Base-by-base conservation (phyloP, 2,329 filamentous ascomycete genomes). In the Curvularia verruculosa region DNA sequence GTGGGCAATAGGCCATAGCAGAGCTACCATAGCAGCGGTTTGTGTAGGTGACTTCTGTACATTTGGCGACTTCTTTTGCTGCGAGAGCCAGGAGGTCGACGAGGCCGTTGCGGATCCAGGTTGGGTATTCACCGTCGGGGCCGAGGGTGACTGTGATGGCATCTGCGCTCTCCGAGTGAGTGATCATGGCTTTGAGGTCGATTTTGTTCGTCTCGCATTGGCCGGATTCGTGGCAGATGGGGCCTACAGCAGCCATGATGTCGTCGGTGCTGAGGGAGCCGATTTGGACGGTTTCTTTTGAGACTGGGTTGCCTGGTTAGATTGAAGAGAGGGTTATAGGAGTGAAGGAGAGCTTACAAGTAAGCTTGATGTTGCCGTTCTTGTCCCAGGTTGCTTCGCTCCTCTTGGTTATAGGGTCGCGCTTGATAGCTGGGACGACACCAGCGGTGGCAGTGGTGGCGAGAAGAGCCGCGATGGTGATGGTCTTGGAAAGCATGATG, bases 261-360 rank as follows among this genome's bases (percentile, higher is more conserved):
- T 49, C 49, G 26, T 65, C 58, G 52, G 58, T 52, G 19, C 39
- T 54, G 29, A 63, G 43, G 44, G 37, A 43, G 43, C 60, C 37
- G 37, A 65, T 50, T 24, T 54, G 53, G 18, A 63, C 52, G 29
- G 56, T 60, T 45, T 60, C 76, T 80, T 5, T 54, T 19, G 55
- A 60, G 52, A 65, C 60, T 60, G 75, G 13, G 3, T 75, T 34
- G 1, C 26, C 2, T n/a, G 3, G 29, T 51, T 51, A 39, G 45
- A 40, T 24, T 46, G 24, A n/a, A 12, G 18, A 26, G 24, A 19
- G 23, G 19, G 18, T n/a, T 26, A n/a, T 21, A 2, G 36, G 23
- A 10, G 9, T 13, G 3, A 9, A 12, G 10, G 18, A 13, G 26
- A 18, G 13, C 31, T 13, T 50, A 58, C 58, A 61, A 9, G 54